These are phyloP conservation scores for Inga leiocalycina DNA, from an alignment of 306 rosid genomes.

Conservation along the genomic window DNA sequence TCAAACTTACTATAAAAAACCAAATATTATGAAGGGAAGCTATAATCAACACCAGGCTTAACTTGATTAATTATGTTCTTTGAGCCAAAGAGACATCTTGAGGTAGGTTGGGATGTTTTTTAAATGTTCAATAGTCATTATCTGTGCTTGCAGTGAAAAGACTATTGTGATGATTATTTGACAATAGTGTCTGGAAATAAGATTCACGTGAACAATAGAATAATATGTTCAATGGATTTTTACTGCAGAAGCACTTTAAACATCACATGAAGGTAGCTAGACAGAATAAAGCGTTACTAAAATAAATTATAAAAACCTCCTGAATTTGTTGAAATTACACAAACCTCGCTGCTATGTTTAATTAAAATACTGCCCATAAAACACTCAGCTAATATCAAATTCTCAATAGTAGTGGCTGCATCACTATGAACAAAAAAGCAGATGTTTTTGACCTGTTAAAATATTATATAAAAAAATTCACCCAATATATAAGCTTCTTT, in stretches of 20 bases:
- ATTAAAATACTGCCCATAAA: neutral
- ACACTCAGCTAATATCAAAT: too few species aligned
- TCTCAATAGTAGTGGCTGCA: neutral
- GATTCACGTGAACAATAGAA: neutral
- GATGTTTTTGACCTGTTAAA: neutral
- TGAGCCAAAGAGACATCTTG: constrained; percentile 11
- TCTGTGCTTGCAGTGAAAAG: constrained; percentile 13
- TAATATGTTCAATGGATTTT: neutral
- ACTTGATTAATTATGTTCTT: constrained; percentile 23
- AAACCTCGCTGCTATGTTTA: neutral
- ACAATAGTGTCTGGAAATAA: neutral
- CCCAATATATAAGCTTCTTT: neutral
- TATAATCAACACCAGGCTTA: constrained; percentile 14
- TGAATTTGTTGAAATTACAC: neutral
- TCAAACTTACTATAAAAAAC: constrained; percentile 30
- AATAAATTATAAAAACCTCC: neutral
- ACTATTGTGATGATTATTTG: neutral
- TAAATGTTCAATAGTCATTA: constrained; percentile 5
- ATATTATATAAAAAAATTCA: neutral
- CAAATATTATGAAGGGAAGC: constrained; percentile 9
- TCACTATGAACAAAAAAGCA: neutral
- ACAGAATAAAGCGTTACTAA: neutral
- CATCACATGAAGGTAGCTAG: neutral
- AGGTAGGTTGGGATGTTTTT: constrained; percentile 4
- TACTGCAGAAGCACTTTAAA: neutral